Percentiles rank a stretch among this genome's conserved stretches.
These are phyloP conservation scores for Patellaria atrata DNA, from an alignment of 495 filamentous ascomycete species.

Conservation along the genomic window DNA sequence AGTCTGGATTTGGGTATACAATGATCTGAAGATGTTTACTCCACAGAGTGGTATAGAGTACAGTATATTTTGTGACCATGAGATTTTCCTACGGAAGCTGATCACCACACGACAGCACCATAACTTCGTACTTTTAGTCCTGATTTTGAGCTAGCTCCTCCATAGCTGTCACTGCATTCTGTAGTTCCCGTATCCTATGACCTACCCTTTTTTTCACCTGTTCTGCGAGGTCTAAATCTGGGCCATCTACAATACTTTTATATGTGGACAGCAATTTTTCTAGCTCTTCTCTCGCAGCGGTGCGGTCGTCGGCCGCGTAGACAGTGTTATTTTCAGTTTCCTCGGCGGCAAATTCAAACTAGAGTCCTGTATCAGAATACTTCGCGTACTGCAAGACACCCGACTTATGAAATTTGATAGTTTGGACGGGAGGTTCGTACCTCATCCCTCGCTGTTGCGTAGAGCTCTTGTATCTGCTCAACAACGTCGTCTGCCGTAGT, in stretches of 20 bases:
- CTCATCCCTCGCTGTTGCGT: too few species aligned
- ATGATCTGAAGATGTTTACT: too few species aligned
- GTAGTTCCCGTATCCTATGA: slow-evolving; percentile 38
- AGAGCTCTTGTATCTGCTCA: slow-evolving; percentile 27
- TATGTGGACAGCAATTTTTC: slow-evolving; percentile 35
- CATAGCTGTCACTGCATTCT: slow-evolving; percentile 35
- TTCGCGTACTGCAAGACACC: slow-evolving; percentile 27
- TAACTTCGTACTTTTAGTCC: slow-evolving; percentile 9
- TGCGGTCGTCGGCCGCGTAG: slow-evolving; percentile 38
- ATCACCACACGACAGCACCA: too few species aligned
- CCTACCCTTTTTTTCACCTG: slow-evolving; percentile 38
- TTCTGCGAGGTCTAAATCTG: slow-evolving; percentile 26
- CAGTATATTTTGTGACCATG: too few species aligned
- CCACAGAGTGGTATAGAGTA: too few species aligned
- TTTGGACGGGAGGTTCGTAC: not conserved
- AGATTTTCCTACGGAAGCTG: too few species aligned
- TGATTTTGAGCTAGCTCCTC: slow-evolving; percentile 31
- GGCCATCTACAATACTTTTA: slow-evolving; percentile 25
- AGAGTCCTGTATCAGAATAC: too few species aligned
- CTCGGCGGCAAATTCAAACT: slow-evolving; percentile 42
- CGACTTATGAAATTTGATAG: not conserved
- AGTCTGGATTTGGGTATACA: too few species aligned
- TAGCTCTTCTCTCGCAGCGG: slow-evolving; percentile 38
- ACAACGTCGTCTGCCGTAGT: slow-evolving; percentile 9
- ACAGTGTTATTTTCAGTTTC: slow-evolving; percentile 40